Conservation (phyloP, 768 basidiomycete species). For the Macrolepiota dolichaula region DNA sequence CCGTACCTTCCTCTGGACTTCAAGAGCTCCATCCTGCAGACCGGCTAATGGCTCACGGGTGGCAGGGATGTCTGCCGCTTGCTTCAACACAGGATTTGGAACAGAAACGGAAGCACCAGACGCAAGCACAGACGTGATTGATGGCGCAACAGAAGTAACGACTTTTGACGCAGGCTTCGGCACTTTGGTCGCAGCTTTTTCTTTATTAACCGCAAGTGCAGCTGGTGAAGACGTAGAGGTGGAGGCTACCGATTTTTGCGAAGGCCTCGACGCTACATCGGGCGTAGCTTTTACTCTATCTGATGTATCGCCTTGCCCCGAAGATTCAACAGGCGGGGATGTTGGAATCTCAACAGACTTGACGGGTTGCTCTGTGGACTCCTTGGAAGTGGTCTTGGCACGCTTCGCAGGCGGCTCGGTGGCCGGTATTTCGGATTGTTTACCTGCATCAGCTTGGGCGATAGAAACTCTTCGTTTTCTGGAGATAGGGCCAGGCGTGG, state of each 20-base stretch:
- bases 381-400: no score
- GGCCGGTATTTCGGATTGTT: neutral
- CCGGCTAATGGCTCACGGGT: neutral
- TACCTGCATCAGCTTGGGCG: neutral
- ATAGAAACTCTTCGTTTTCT: conserved; percentile 12
- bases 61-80: neutral
- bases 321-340: neutral
- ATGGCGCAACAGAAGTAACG: neutral
- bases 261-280: neutral
- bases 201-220: neutral
- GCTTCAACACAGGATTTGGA: neutral
- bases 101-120: neutral
- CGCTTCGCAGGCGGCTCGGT: neutral
- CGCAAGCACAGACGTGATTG: neutral
- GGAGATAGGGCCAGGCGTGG: neutral
- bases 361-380: no score
- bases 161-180: neutral
- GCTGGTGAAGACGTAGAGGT: no score
- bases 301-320: neutral
- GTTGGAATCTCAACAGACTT: no score
- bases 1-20: neutral
- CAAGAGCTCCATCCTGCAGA: conserved; percentile 9
- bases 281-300: neutral
- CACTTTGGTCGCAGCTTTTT: neutral
- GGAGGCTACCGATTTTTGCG: no score